Base-by-base conservation (phyloP, 352 stramenopile genomes). In the Globisporangium camurandrum region DNA sequence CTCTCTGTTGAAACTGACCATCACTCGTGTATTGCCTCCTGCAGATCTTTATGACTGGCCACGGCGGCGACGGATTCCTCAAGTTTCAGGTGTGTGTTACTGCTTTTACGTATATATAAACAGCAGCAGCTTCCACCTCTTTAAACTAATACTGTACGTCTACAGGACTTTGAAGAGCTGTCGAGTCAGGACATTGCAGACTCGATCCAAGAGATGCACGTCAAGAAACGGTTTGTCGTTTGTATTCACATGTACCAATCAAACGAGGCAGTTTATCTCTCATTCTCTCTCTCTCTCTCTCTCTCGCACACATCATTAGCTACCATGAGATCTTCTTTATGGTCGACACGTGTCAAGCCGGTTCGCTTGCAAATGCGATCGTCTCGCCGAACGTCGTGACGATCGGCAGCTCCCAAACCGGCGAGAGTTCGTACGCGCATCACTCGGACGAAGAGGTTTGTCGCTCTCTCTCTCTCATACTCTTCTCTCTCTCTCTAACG, bases 301-400 rank as follows among this genome's bases (percentile, higher is more conserved):
- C 22, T 49, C 28, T 40, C 1, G 7, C 28, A 30, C 4, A 31
- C 3, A 1, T 16, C 20, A 31, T 23, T 49, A 90, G 83, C 40
- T 98, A 97, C 69, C 87, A 97, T 31, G 76, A 97, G 59, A 88
- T 98, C 20, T 93, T 98, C 45, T 97, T 98, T 60, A 96, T 98
- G 66, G 90, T 97, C n/a, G 95, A 98, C 78, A 98, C 95, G 7
- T 98, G 95, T 64, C 95, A 98, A 65, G 95, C 94, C 4, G 95
- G 93, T 33, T 98, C 93, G 41, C 72, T 98, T 27, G 82, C 78
- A 31, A 93, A 93, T 42, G 67, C 85, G 7, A 74, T 95, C 39
- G 68, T 74, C 39, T 92, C 82, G 2, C 85, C 86, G 0, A 97
- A 98, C 57, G 84, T 98, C 8, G 85, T 96, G 43, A 93, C 87